Base-by-base conservation (phyloP, 345 rosid species). In the Acer negundo region DNA sequence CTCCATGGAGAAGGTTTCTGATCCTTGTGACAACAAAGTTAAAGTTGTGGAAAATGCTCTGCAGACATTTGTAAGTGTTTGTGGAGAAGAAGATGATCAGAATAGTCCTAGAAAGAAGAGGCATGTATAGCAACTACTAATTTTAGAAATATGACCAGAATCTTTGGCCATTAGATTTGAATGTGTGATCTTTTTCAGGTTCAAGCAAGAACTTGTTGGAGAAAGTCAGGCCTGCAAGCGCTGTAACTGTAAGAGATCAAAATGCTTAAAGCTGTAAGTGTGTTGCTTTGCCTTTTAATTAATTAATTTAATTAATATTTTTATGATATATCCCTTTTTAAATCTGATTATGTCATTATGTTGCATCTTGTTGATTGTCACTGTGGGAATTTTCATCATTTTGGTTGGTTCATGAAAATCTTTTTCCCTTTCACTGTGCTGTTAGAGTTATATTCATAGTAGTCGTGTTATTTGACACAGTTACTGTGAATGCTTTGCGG, bases 191-290 rank as follows among this genome's bases (percentile, higher is more conserved):
- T 28, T 78, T 46, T 80, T 78, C 86, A 89, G 92, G 85, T 77
- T 7, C 75, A 80, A 85, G 79, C 16, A 79, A 31, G 87, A 83
- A 53, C 62, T 55, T 73, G 47, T 28, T 7, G 84, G 72, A 35
- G 93, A 92, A 84, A 69, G 63, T 75, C 80, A 78, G 35, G 74
- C 85, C 49, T 94, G 99, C 87, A 96, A 92, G 85, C 94, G 97
- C 67, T 96, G 98, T 70, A 92, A 85, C 73, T 96, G 99, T 77
- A 91, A 86, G 85, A 93, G 89, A 77, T 93, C 98, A 17, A 91
- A 90, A 86, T 96, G 99, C 88, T 85, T 96, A 94, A 96, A 95
- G 83, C 93, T 95, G 99, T 94, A 86, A 91, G 99, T 90, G 70
- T 17, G 0, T 59, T 64, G 5, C 62, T 64, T 73, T 67, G 47